Base-by-base conservation (phyloP, 1,139 yeast genomes). In the Yamadazyma dendronema region DNA sequence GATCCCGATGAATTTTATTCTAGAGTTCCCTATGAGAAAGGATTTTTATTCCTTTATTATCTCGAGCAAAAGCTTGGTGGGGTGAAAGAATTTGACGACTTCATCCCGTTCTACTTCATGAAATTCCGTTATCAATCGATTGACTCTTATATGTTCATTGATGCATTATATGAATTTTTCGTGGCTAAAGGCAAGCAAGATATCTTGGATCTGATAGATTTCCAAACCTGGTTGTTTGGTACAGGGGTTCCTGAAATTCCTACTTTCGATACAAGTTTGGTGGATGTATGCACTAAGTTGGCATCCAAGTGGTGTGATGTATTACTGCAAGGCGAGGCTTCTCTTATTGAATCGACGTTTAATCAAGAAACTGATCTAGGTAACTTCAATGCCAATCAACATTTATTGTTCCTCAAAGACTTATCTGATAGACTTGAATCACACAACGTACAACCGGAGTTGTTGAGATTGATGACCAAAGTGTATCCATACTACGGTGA, bases 201-300 rank as follows among this genome's bases (percentile, higher is more conserved):
- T 38, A 88, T 92, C 36, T 73, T 92, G 48, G 95, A 88, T 52
- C 79, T 72, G 45, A 85, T 92, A 47, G 87, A 88, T 53, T 80
- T 84, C 47, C 83, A 79, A 38, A 74, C 73, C 14, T 62, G 68
- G 67, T 49, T 64, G 15, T 59, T 50, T 42, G 57, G 52, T 4
- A 40, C 56, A 25, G 70, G 68, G 1, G 47, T 62, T 32, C 66
- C 67, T 2, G 63, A 62, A 23, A 40, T 44, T 21, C 68, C 67
- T 11, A 34, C 48, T 3, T 61, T 58, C 35, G 68, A 64, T 39
- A 50, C 60, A 8, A 57, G 61, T 7, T 53, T 64, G 40, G 68
- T 67, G 1, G 59, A 56, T 39, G 59, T 55, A 43, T 62, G 63
- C 28, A 61, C 57, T 40, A 31, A 27, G 10, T 52, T 59, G 28